Base-by-base conservation (phyloP, 768 basidiomycete species). In the Peribolospora kevripleyi region DNA sequence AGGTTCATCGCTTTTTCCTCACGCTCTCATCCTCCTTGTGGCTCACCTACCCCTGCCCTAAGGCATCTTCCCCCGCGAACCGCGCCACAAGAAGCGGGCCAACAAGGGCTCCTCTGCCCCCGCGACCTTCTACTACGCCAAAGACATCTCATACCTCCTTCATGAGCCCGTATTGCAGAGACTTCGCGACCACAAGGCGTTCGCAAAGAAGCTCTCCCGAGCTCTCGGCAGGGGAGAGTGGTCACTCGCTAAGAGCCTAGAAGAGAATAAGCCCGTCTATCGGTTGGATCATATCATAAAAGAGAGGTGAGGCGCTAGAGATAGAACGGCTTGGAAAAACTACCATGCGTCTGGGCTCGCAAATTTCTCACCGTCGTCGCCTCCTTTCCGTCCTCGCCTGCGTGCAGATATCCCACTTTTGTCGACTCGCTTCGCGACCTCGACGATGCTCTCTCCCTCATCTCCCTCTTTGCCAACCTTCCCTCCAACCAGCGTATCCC, bases 61-160 rank as follows among this genome's bases (percentile, higher is more conserved):
- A 95, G 90, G 91, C 9, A 91, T 98, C 63, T 95, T 91, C 67
- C 93, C 93, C 59, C 84, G 91, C 54, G 93, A 98, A 67, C 93
- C 93, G 37, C 77, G 79, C 49, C 80, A 77, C 69, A 79, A 77
- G 62, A 98, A 95, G 78, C 79, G 59, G 49, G 93, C 91, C 43
- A 97, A 97, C 72, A 97, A 93, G 67, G 93, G 91, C 1, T 91
- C 86, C 3, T 87, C 88, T 53, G 90, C 86, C 0, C 88, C 90
- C 4, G 87, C 93, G 1, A 86, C 88, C 3, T 98, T 97, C 71
- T 98, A 98, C 71, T 95, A 97, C 67, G 73, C 84, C 38, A 98
- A 98, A 70, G 93, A 98, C 65, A 91, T 98, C 60, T 83, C 84
- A 55, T 97, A 91, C 69, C 78, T 98, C 80, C 86, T 61, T 4